phyloP scores from a whole-genome alignment of 495 filamentous ascomycete species.

The Gamarada debralockiae region DNA sequence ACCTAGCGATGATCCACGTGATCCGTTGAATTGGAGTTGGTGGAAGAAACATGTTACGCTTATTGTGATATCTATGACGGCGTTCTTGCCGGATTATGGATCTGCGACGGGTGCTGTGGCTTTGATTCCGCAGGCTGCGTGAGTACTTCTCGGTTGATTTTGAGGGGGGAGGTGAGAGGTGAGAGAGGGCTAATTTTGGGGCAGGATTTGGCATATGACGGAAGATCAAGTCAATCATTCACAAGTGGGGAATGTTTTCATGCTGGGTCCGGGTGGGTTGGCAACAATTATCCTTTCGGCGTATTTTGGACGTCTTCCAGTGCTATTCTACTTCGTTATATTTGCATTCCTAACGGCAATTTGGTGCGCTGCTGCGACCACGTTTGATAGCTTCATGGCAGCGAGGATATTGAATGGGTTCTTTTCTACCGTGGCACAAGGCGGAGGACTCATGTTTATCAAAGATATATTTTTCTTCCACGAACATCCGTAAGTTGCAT shows the following conservation, averaged over 20 bases:
- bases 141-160: slow-evolving; percentile 7
- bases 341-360: slow-evolving; percentile 43
- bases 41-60: slow-evolving; percentile 51
- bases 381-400: slow-evolving; percentile 53
- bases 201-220: slow-evolving; percentile 41
- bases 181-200: background rate
- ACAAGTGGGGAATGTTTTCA: slow-evolving; percentile 54
- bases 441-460: slow-evolving; percentile 57
- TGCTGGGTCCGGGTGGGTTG: slow-evolving; percentile 52
- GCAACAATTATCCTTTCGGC: slow-evolving; percentile 47
- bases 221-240: slow-evolving; percentile 50
- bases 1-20: slow-evolving; percentile 49
- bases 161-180: too few relatives aligned
- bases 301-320: slow-evolving; percentile 57
- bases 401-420: slow-evolving; percentile 61
- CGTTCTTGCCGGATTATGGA: slow-evolving; percentile 57
- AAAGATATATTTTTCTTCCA: slow-evolving; percentile 67
- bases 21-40: slow-evolving; percentile 57
- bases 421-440: slow-evolving; percentile 52
- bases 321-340: slow-evolving; percentile 56
- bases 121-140: slow-evolving; percentile 46
- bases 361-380: slow-evolving; percentile 50
- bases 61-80: slow-evolving; percentile 44
- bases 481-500: slow-evolving; percentile 40
- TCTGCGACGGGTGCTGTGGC: slow-evolving; percentile 51